Percentiles rank a stretch among this genome's conserved stretches.
Conservation (phyloP, 768 basidiomycete species). For the Cubamyces lactineus region DNA sequence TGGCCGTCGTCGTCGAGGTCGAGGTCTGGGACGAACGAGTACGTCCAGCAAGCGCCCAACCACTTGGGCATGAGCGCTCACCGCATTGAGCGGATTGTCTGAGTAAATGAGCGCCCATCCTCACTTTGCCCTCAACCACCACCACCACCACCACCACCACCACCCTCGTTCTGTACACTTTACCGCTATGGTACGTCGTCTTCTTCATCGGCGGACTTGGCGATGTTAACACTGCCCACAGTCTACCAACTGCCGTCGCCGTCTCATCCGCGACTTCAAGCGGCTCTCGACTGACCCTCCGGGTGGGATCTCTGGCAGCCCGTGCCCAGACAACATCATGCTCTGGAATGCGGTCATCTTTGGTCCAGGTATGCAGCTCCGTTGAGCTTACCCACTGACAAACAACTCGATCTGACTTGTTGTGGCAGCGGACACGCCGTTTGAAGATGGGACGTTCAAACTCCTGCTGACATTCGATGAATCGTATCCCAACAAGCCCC, state of each 20-base stretch:
- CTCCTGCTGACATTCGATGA: constrained; percentile 95
- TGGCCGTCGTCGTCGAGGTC: background rate
- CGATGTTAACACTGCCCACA: constrained; percentile 33
- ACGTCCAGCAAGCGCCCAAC: background rate
- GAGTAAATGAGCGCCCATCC: constrained; percentile 8
- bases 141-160: background rate
- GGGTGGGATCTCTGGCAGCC: constrained; percentile 94
- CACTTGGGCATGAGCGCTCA: too few species aligned
- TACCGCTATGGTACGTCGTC: background rate
- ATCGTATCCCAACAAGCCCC: constrained; percentile 98
- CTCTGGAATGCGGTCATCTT: constrained; percentile 99
- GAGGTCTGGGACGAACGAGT: background rate
- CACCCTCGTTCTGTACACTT: background rate
- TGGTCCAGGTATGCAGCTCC: constrained; percentile 76
- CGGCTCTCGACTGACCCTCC: constrained; percentile 93
- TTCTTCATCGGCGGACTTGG: background rate
- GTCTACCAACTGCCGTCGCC: constrained; percentile 94
- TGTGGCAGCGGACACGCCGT: constrained; percentile 88
- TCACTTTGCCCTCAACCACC: constrained; percentile 19
- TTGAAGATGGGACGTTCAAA: constrained; percentile 99
- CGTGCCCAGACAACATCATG: constrained; percentile 99
- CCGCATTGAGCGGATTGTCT: background rate
- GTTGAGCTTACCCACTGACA: background rate
- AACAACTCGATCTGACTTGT: constrained; percentile 3
- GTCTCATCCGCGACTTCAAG: constrained; percentile 98